These are phyloP conservation scores for Solanum arcanum DNA, from an alignment of 257 asterid genomes.

Conservation along the genomic window DNA sequence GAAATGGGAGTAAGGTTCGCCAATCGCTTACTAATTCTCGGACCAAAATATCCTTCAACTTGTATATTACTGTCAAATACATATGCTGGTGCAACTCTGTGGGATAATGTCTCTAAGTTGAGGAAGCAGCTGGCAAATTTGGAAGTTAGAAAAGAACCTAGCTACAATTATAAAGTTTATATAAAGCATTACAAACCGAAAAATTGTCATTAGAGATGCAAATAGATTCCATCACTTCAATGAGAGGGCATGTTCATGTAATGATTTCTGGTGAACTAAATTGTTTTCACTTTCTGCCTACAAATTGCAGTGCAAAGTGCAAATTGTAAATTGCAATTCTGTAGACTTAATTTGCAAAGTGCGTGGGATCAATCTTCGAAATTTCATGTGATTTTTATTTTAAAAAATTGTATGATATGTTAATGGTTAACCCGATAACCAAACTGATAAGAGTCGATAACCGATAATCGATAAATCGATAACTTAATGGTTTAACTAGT, in stretches of 20 bases:
- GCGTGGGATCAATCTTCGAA: no score
- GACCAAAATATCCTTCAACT: conserved; percentile 50
- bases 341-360: no score
- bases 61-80: conserved; percentile 50
- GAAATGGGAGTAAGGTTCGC: conserved; percentile 57
- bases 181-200: conserved; percentile 27
- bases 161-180: conserved; percentile 52
- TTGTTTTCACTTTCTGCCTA: no score
- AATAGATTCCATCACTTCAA: conserved; percentile 62
- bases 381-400: no score
- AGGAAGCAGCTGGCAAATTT: conserved; percentile 37
- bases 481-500: no score
- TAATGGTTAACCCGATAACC: no score
- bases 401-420: no score
- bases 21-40: conserved; percentile 30
- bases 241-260: conserved; percentile 51
- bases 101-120: conserved; percentile 52
- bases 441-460: no score
- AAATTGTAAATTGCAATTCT: no score
- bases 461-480: no score
- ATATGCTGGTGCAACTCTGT: conserved; percentile 49
- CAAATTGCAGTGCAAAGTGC: no score
- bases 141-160: conserved; percentile 58
- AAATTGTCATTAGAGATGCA: conserved; percentile 58
- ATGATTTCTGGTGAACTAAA: conserved; percentile 44